A percentile compares a stretch with the other conserved stretches of the same genome.
phyloP scores from a whole-genome alignment of 306 rosid species.

The Cucurbita ficifolia region DNA sequence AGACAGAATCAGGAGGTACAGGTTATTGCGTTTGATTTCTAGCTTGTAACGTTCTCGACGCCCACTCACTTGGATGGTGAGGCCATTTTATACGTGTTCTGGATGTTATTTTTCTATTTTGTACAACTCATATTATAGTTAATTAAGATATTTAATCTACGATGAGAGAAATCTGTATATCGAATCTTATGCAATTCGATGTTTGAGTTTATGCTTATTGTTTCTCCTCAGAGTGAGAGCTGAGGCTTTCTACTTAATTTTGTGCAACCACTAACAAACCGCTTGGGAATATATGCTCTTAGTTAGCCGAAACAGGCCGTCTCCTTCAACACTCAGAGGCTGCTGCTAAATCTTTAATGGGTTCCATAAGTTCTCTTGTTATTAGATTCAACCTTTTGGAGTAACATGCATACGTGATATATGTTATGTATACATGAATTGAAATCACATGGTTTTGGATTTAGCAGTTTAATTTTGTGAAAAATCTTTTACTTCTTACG shows the following conservation, averaged over 20 bases:
- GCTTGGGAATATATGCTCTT: neutral
- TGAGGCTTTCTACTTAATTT: neutral
- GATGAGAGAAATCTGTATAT: neutral
- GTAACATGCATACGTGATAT: neutral
- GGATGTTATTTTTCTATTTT: neutral
- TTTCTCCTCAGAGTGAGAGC: neutral
- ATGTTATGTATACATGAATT: neutral
- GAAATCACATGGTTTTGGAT: neutral
- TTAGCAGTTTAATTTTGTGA: neutral
- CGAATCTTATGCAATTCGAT: neutral
- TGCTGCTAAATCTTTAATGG: neutral
- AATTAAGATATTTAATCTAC: neutral
- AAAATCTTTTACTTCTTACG: neutral
- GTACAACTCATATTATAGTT: neutral
- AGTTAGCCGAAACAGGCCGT: neutral
- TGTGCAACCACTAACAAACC: neutral
- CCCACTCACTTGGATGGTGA: neutral
- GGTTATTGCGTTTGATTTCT: neutral
- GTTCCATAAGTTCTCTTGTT: neutral
- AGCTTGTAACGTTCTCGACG: neutral
- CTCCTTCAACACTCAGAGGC: neutral
- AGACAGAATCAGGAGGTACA: neutral
- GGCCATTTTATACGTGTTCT: neutral
- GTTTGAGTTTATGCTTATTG: neutral
- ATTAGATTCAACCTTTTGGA: neutral